These are phyloP conservation scores for Solanum arcanum DNA, from an alignment of 257 asterid species.

Conservation along the genomic window DNA sequence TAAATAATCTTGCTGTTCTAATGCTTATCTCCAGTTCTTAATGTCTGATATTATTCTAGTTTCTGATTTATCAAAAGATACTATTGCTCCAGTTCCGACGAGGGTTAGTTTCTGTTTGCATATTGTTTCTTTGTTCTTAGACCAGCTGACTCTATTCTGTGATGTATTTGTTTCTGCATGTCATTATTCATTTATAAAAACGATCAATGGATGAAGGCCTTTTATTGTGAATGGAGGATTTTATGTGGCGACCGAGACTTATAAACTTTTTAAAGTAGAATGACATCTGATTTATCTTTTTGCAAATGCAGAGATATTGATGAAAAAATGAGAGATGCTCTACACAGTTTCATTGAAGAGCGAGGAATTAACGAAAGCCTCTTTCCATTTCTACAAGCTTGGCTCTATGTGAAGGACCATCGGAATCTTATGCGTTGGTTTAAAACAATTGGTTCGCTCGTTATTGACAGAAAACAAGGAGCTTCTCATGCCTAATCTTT, in stretches of 20 bases:
- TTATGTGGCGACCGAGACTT: not conserved
- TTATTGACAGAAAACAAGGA: conserved; percentile 23
- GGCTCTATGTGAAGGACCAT: conserved; percentile 97
- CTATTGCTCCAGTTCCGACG: not conserved
- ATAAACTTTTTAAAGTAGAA: not conserved
- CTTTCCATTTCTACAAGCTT: conserved; percentile 87
- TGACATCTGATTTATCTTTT: not conserved
- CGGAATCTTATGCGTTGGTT: conserved; percentile 53
- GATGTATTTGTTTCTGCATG: not conserved
- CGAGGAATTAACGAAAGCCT: conserved; percentile 76
- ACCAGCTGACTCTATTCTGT: not conserved
- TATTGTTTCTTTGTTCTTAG: not conserved
- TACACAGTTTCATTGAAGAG: conserved; percentile 39
- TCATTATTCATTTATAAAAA: not conserved
- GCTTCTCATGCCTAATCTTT: conserved; percentile 11
- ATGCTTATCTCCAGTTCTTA: not conserved
- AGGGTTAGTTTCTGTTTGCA: not conserved
- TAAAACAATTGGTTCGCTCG: conserved; percentile 47
- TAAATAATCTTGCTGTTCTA: not conserved
- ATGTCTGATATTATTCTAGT: not conserved
- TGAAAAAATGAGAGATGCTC: conserved; percentile 1
- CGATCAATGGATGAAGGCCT: not conserved
- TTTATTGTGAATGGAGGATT: not conserved
- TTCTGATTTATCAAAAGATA: not conserved
- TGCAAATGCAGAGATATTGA: conserved; percentile 8